A percentile compares a stretch with the other conserved stretches of the same genome.
phyloP scores from a whole-genome alignment of 1,284 basidiomycete species.

The Spongiforma sp. region DNA sequence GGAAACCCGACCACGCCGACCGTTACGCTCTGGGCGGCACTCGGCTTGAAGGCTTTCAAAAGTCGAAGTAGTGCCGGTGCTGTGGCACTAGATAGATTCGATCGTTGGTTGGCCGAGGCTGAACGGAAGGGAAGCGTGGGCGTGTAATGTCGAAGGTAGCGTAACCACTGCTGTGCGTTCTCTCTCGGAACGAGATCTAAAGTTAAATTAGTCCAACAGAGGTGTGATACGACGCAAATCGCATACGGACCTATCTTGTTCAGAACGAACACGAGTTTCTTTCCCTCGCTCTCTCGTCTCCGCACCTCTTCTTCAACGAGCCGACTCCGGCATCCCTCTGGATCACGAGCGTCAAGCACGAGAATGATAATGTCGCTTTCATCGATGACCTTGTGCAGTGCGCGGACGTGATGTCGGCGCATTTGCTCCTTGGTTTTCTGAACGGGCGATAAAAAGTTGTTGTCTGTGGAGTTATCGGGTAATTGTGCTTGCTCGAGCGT shows the following conservation, averaged over 20 bases:
- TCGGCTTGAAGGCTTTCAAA: slow-evolving; percentile 90
- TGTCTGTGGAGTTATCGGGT: slow-evolving; percentile 36
- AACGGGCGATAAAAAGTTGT: slow-evolving; percentile 26
- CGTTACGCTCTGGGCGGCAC: slow-evolving; percentile 72
- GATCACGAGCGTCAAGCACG: slow-evolving; percentile 91
- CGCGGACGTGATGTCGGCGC: slow-evolving; percentile 72
- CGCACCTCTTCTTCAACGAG: slow-evolving; percentile 92
- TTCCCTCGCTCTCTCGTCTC: slow-evolving; percentile 83
- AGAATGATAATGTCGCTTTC: slow-evolving; percentile 90
- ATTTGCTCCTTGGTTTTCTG: slow-evolving; percentile 71
- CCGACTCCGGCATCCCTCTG: slow-evolving; percentile 86
- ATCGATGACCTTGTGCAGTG: slow-evolving; percentile 92
- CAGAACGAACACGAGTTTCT: slow-evolving; percentile 87
- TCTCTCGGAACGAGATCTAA: slow-evolving; percentile 88
- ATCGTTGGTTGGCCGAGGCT: slow-evolving; percentile 80
- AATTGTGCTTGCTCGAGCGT: slow-evolving; percentile 36
- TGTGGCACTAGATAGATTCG: slow-evolving; percentile 77
- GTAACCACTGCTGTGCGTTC: slow-evolving; percentile 92
- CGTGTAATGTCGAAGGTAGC: slow-evolving; percentile 88
- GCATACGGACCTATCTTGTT: slow-evolving; percentile 87
- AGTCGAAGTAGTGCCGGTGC: slow-evolving; percentile 86
- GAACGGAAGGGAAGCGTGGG: slow-evolving; percentile 96
- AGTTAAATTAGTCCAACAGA: slow-evolving; percentile 2
- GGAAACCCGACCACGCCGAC: slow-evolving; percentile 97
- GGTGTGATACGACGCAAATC: not conserved